phyloP scores from a whole-genome alignment of 1,139 yeast species.

The Suhomyces coccinellae region DNA sequence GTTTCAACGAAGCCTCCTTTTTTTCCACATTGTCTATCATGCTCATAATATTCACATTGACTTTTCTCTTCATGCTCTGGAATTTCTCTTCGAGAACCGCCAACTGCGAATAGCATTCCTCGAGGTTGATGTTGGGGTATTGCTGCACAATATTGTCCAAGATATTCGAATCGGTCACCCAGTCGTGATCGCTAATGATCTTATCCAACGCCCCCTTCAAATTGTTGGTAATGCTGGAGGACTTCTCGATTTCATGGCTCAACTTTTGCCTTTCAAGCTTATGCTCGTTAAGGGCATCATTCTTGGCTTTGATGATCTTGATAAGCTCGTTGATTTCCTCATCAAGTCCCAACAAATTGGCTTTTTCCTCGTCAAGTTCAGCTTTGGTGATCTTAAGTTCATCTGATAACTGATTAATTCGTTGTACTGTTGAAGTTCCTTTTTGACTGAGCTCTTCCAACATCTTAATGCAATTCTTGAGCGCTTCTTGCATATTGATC shows the following conservation, averaged over 20 bases:
- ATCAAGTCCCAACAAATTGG: slow-evolving; percentile 65
- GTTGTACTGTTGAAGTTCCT: slow-evolving; percentile 25
- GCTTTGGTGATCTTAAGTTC: slow-evolving; percentile 39
- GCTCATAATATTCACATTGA: slow-evolving; percentile 85
- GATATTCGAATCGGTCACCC: slow-evolving; percentile 70
- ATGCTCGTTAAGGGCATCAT: slow-evolving; percentile 47
- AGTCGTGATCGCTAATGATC: slow-evolving; percentile 58
- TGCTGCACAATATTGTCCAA: slow-evolving; percentile 55
- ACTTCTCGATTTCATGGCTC: slow-evolving; percentile 64
- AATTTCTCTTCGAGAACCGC: slow-evolving; percentile 60
- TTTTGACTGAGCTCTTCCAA: slow-evolving; percentile 44
- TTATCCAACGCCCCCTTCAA: slow-evolving; percentile 47
- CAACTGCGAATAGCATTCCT: slow-evolving; percentile 60
- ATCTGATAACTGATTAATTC: slow-evolving; percentile 25
- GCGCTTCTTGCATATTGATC: slow-evolving; percentile 42
- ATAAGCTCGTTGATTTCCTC: slow-evolving; percentile 75
- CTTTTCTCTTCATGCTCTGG: slow-evolving; percentile 77
- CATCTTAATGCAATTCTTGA: slow-evolving; percentile 31
- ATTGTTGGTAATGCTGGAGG: slow-evolving; percentile 42
- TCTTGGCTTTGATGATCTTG: slow-evolving; percentile 51
- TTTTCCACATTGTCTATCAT: slow-evolving; percentile 94
- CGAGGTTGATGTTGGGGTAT: slow-evolving; percentile 62
- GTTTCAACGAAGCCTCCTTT: slow-evolving; percentile 74
- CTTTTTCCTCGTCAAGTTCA: slow-evolving; percentile 61
- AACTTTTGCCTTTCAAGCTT: slow-evolving; percentile 61